These are phyloP conservation scores for Phialocephala subalpina DNA, from an alignment of 2,329 filamentous ascomycete genomes.

Conservation along the genomic window DNA sequence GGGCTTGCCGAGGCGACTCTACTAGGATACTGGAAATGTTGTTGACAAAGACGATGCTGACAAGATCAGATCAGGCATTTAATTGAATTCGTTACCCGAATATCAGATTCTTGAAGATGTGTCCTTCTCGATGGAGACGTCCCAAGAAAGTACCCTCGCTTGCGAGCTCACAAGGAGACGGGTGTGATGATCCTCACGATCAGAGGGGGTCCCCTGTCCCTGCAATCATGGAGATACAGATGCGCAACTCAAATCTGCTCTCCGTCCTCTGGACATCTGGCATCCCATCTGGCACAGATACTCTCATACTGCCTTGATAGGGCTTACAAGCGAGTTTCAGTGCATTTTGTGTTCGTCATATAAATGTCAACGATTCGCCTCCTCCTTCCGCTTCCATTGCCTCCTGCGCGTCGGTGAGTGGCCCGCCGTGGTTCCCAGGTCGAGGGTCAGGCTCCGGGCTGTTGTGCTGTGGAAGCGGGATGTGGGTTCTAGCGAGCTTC, in stretches of 20 bases:
- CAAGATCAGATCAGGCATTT: too few relatives aligned
- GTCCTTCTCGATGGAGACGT: neutral
- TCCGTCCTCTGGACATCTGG: neutral
- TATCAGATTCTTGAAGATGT: too few relatives aligned
- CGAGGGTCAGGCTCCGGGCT: neutral
- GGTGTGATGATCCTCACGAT: conserved; percentile 9
- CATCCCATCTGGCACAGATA: neutral
- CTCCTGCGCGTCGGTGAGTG: neutral
- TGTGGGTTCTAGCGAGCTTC: conserved; percentile 3
- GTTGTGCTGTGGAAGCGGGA: conserved; percentile 5
- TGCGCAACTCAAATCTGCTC: neutral
- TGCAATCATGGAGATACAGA: neutral
- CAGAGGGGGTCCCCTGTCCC: neutral
- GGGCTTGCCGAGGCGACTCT: neutral
- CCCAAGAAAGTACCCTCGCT: neutral
- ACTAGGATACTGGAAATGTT: neutral
- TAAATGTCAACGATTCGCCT: neutral
- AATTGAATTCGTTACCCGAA: neutral
- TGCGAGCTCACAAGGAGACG: neutral
- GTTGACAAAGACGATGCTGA: neutral
- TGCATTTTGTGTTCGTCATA: neutral
- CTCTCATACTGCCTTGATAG: too few relatives aligned
- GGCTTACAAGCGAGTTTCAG: conserved; percentile 9
- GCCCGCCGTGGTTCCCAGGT: neutral
- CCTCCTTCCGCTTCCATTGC: neutral